Conservation (phyloP, 306 rosid species). For the Cucurbita maxima region DNA sequence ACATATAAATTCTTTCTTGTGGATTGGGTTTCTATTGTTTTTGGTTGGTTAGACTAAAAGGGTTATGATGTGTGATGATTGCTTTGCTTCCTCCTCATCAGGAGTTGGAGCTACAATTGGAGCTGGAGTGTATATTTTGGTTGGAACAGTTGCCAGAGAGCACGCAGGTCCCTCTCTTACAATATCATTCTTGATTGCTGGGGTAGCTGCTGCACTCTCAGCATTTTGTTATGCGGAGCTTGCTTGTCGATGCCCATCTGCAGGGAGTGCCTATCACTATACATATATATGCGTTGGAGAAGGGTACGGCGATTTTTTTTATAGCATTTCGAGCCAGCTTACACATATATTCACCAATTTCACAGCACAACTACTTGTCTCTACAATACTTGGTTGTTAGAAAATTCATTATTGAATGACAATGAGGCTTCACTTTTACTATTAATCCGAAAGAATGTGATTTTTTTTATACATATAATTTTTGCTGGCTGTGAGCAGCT, state of each 20-base stretch:
- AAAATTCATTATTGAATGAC: not conserved
- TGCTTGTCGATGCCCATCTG: slow-evolving; percentile 89
- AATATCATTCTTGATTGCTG: slow-evolving; percentile 70
- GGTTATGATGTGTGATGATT: not conserved
- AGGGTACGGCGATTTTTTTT: slow-evolving; percentile 30
- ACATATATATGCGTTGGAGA: slow-evolving; percentile 87
- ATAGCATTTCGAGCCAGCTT: not conserved
- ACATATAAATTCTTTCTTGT: not conserved
- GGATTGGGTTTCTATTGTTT: slow-evolving; percentile 4
- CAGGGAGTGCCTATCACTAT: slow-evolving; percentile 96
- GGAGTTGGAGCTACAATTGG: slow-evolving; percentile 96
- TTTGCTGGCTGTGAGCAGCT: not conserved
- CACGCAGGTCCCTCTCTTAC: slow-evolving; percentile 76
- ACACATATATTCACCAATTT: not conserved
- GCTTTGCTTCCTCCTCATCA: slow-evolving; percentile 8
- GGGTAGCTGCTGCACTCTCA: slow-evolving; percentile 82
- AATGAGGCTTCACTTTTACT: not conserved
- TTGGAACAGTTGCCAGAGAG: slow-evolving; percentile 93
- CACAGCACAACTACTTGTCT: not conserved
- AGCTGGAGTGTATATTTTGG: slow-evolving; percentile 91
- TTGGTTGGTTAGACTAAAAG: not conserved
- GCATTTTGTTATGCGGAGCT: slow-evolving; percentile 97
- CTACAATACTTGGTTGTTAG: not conserved
- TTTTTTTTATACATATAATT: not conserved
- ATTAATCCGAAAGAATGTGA: not conserved